Evolutionary conservation across 495 filamentous ascomycete species (phyloP), one percentile per base, ranked within the genome.

Genomic region (Corynascus novoguineensis): DNA sequence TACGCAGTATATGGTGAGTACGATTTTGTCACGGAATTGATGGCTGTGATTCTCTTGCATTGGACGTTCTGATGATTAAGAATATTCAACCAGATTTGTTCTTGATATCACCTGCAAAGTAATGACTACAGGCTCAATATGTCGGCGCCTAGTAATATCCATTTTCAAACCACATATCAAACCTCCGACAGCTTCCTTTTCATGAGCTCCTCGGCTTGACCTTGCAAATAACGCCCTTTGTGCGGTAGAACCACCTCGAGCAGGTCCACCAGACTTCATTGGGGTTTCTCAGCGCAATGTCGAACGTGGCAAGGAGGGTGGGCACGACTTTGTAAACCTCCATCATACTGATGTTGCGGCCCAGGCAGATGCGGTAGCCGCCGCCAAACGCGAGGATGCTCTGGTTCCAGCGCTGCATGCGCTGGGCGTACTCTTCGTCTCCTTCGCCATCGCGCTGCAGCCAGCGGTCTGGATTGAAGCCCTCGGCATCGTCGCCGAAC

Each of bases 241-340:
- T 60, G 25, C 63, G 44, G 28, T 60, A 63, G 48, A 65, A 63
- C 60, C 63, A 65, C 53, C 60, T 54, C 28, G 53, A 55, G 3
- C 53, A 55, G 7, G 57, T 55, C 60, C 60, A 65, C 65, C 58
- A 68, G 25, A 34, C 19, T 60, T 62, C 59, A 11, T 60, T 29
- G 3, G 34, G 50, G 37, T 68, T 57, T 38, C 25, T 40, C 52
- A 66, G 11, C 56, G 47, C 63, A 14, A 68, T 64, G 41, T 84
- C 79, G 85, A 51, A 77, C 66, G 31, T 78, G 68, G 53, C 48
- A 55, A 87, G 72, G 52, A 87, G 73, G 53, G 79, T 81, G 32
- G 84, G 81, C 49, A 86, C 77, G 7, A 86, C 62, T 66, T 88
- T 88, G 58, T 82, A 81, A 25, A 87, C 75, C 72, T 88, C 85